These are phyloP conservation scores for Blumeria hordei DNA, from an alignment of 2,329 filamentous ascomycete genomes.

Conservation along the genomic window DNA sequence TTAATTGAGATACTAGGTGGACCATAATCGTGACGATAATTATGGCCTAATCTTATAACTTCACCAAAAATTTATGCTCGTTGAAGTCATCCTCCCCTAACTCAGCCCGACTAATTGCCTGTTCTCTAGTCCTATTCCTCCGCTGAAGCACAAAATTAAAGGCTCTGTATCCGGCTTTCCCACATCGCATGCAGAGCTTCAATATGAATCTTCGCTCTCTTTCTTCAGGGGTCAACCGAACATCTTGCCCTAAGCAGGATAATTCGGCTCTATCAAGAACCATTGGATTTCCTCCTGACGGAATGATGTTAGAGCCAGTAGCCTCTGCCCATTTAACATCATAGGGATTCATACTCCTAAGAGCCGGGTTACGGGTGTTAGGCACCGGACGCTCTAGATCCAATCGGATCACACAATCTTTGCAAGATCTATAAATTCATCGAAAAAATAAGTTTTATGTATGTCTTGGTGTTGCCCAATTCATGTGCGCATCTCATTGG, in stretches of 20 bases:
- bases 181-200: not conserved
- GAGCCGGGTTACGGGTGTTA: not conserved
- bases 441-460: not conserved
- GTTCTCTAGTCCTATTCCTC: no score
- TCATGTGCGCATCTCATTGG: not conserved
- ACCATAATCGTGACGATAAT: no score
- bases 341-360: not conserved
- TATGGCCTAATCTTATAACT: no score
- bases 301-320: not conserved
- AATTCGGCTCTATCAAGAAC: not conserved
- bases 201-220: not conserved
- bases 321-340: not conserved
- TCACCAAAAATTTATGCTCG: no score
- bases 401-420: not conserved
- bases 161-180: not conserved
- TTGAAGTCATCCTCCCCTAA: no score
- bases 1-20: no score
- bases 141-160: not conserved
- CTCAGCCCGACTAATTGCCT: no score
- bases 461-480: not conserved
- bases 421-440: not conserved
- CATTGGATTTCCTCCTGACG: not conserved
- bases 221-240: not conserved
- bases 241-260: not conserved
- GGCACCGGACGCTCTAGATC: not conserved